Conservation (phyloP, 352 stramenopile genomes). For the Pythium monospermum region DNA sequence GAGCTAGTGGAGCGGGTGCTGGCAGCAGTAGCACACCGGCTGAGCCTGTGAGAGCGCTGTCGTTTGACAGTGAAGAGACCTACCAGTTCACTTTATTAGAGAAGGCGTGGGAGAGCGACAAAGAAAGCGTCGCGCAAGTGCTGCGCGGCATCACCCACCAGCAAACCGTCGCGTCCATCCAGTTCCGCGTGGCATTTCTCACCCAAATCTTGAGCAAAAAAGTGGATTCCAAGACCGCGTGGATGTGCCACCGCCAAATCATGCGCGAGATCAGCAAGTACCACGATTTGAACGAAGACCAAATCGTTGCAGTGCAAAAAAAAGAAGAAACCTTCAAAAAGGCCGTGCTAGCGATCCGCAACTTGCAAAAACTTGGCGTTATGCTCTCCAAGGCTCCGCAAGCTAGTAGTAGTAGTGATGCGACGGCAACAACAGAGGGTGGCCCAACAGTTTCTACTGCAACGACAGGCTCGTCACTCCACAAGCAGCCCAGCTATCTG, state of each 20-base stretch:
- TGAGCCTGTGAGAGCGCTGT: too few relatives aligned
- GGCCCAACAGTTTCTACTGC: too few relatives aligned
- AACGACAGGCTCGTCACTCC: too few relatives aligned
- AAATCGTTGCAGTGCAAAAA: constrained; percentile 55
- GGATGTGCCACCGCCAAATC: constrained; percentile 74
- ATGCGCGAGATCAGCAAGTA: constrained; percentile 71
- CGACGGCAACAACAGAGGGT: too few relatives aligned
- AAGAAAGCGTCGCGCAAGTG: constrained; percentile 37
- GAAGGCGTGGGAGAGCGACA: constrained; percentile 63
- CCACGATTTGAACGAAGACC: constrained; percentile 55
- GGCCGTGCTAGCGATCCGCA: constrained; percentile 51
- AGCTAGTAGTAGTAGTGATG: too few relatives aligned
- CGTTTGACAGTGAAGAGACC: constrained; percentile 52
- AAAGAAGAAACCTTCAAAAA: constrained; percentile 76
- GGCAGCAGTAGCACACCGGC: too few relatives aligned
- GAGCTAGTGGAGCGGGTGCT: too few relatives aligned
- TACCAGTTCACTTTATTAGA: constrained; percentile 70
- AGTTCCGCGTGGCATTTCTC: constrained; percentile 62
- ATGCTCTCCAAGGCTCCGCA: constrained; percentile 1
- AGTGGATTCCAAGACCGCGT: constrained; percentile 74
- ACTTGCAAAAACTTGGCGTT: constrained; percentile 34
- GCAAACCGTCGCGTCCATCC: constrained; percentile 47
- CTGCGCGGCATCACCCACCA: constrained; percentile 55
- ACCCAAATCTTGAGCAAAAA: constrained; percentile 53
- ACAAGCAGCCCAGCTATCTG: constrained; percentile 29